Evolutionary conservation across 2,329 filamentous ascomycete species (phyloP), one percentile per base, ranked within the genome.

Genomic region (Epichloe elymi): DNA sequence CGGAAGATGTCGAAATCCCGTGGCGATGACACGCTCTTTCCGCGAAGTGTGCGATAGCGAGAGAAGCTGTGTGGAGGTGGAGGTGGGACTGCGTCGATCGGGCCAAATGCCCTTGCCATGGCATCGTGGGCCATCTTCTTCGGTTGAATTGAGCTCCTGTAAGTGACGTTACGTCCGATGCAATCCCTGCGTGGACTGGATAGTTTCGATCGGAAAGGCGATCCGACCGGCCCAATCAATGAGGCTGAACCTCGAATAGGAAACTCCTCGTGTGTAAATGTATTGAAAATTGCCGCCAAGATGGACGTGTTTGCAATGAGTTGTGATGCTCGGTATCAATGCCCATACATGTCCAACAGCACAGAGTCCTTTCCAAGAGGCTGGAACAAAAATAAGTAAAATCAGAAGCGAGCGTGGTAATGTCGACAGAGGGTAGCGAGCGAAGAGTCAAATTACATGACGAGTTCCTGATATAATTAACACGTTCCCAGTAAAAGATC

Each of bases 21-120:
- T 7, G 51, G 39, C 40, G 64, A 61, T 20, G 65, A 66, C 10
- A 66, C 56, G 56, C 65, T 68, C 47, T 66, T 68, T 33, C 65
- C 66, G 5, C 65, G 60, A 20, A 67, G 59, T 35, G 49, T 59
- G 50, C 61, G 65, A 50, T 63, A 66, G 41, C 63, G 62, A 4
- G 67, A 68, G 10, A 57, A 52, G 15, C 57, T 46, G n/a, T 54
- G 51, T 40, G 49, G 54, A 8, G 56, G 59, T 19, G 59, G 58
- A 51, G 53, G 54, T 51, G 56, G 51, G 55, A 57, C 47, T 45
- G 51, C 19, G 33, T 53, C 52, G 45, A 52, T 38, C n/a, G 49
- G 51, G 20, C 46, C 51, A 20, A 35, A 35, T 36, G 36, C 44
- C 46, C 40, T 39, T 23, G 45, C 44, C 53, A 41, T 42, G 23